These are phyloP conservation scores for Tolypocladium tropicale DNA, from an alignment of 2,329 filamentous ascomycete species.

Conservation along the genomic window DNA sequence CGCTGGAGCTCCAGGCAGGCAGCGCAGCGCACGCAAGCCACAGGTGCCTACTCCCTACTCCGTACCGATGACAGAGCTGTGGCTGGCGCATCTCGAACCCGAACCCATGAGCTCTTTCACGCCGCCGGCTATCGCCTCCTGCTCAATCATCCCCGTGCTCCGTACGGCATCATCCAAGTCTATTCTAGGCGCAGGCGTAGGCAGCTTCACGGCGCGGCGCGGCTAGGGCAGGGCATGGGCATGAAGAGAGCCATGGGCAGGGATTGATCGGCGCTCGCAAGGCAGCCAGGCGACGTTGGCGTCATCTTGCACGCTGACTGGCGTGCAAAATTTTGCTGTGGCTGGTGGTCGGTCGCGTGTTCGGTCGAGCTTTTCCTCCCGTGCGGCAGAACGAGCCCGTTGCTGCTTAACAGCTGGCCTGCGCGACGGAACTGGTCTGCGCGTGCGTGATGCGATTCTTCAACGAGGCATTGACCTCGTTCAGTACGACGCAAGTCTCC, in stretches of 20 bases:
- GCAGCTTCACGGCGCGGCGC: neutral
- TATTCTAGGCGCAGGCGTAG: too few relatives aligned
- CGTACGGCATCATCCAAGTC: neutral
- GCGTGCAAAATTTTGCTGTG: slow-evolving; percentile 4
- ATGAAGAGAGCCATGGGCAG: too few relatives aligned
- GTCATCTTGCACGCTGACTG: neutral
- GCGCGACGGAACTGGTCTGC: too few relatives aligned
- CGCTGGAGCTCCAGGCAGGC: neutral
- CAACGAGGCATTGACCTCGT: too few relatives aligned
- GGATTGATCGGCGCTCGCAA: neutral
- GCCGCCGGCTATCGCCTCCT: neutral
- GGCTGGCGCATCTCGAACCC: neutral
- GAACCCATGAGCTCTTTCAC: neutral
- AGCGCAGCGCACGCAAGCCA: neutral
- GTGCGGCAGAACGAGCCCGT: too few relatives aligned
- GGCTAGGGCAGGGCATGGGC: neutral
- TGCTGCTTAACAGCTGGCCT: neutral
- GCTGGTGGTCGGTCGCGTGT: slow-evolving; percentile 5
- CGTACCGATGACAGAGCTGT: neutral
- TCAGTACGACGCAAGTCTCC: neutral
- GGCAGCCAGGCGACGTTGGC: neutral
- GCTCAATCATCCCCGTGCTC: neutral
- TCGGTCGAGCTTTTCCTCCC: neutral
- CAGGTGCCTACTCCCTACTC: neutral
- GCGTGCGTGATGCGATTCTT: too few relatives aligned